phyloP scores from a whole-genome alignment of 2,329 filamentous ascomycete genomes.

The Lizonia empirigonia region DNA sequence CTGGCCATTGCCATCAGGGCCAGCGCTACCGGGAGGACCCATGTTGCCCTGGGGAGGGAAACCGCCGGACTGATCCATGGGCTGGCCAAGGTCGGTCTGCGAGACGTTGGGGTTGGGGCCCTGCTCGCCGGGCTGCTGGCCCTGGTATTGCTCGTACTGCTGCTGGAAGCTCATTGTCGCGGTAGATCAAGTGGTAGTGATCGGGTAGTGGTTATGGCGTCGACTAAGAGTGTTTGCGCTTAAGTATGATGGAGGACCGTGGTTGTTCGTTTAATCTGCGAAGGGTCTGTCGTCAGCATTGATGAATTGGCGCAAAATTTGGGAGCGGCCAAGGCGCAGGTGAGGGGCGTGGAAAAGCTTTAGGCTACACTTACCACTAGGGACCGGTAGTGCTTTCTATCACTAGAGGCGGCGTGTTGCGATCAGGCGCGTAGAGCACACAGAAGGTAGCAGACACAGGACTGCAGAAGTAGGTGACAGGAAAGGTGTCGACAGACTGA shows the following conservation, averaged over 20 bases:
- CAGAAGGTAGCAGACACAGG: conserved; percentile 29
- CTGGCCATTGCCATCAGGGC: conserved; percentile 46
- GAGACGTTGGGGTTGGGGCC: conserved; percentile 51
- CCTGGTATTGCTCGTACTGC: conserved; percentile 68
- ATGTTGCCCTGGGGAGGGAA: conserved; percentile 57
- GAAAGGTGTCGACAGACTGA: conserved; percentile 39
- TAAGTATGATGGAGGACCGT: conserved; percentile 41
- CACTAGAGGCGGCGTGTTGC: conserved; percentile 22
- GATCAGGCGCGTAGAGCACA: conserved; percentile 24
- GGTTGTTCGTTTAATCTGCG: conserved; percentile 32
- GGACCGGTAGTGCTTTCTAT: conserved; percentile 22
- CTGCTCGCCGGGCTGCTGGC: conserved; percentile 60
- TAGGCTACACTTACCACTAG: conserved; percentile 39
- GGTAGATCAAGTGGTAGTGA: conserved; percentile 26
- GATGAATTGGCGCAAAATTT: conserved; percentile 26
- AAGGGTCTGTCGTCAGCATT: conserved; percentile 33
- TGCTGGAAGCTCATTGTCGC: conserved; percentile 68
- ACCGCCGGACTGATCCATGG: conserved; percentile 60
- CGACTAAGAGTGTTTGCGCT: conserved; percentile 32
- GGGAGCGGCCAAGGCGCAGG: conserved; percentile 10
- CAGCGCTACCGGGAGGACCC: conserved; percentile 48
- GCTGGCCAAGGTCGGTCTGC: conserved; percentile 62
- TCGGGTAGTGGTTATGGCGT: conserved; percentile 18
- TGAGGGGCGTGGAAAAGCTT: conserved; percentile 11
- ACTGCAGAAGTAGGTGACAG: conserved; percentile 32